Percentiles rank a stretch among this genome's conserved stretches.
phyloP scores from a whole-genome alignment of 768 basidiomycete genomes.

The Russula sp. region DNA sequence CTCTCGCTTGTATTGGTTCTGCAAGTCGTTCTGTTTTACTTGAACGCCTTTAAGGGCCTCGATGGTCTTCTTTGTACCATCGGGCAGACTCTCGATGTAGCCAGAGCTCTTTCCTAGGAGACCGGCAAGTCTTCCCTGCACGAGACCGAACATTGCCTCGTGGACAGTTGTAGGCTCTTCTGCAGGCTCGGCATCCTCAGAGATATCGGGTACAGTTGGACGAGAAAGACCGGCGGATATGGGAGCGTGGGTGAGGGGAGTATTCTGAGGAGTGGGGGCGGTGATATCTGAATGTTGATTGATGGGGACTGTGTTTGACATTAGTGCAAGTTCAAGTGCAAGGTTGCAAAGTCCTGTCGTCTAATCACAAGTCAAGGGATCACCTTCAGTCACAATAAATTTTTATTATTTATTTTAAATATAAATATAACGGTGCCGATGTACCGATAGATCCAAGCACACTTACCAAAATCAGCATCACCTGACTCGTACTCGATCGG shows the following conservation, averaged over 20 bases:
- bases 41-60: slow-evolving; percentile 94
- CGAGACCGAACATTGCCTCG: slow-evolving; percentile 74
- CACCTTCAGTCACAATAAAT: no score
- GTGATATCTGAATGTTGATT: slow-evolving; percentile 46
- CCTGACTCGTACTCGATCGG: no score
- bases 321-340: slow-evolving; percentile 28
- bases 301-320: slow-evolving; percentile 70
- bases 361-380: background rate
- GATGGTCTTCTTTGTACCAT: slow-evolving; percentile 74
- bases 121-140: slow-evolving; percentile 79
- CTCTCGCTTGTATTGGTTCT: slow-evolving; percentile 92
- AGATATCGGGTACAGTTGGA: slow-evolving; percentile 84
- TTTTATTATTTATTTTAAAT: no score
- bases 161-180: slow-evolving; percentile 52
- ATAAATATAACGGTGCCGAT: background rate
- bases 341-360: no score
- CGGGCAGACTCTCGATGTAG: slow-evolving; percentile 86
- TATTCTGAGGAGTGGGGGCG: slow-evolving; percentile 94
- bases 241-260: slow-evolving; percentile 77
- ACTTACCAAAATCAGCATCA: background rate
- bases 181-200: slow-evolving; percentile 71
- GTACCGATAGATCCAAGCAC: background rate
- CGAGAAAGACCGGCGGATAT: slow-evolving; percentile 75
- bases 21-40: slow-evolving; percentile 83
- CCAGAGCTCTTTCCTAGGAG: slow-evolving; percentile 90